Evolutionary conservation across 805 yeast species (phyloP).

Genomic region (Suhomyces sp.): DNA sequence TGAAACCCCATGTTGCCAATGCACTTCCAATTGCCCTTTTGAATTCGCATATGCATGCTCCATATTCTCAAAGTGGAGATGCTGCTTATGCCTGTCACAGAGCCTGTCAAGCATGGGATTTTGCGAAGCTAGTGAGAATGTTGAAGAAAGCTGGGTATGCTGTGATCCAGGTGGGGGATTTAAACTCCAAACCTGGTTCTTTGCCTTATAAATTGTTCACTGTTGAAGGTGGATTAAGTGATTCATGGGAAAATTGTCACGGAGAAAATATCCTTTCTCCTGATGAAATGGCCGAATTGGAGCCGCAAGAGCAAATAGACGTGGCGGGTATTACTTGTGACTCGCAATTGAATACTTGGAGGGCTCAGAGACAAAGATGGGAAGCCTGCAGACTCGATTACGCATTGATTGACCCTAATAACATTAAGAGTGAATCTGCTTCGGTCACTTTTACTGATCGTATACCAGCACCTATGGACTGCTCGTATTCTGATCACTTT

Average conservation of each 20-base stretch:
- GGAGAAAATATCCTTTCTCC: constrained; percentile 22
- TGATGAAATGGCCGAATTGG: constrained; percentile 26
- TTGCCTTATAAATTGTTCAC: constrained; percentile 77
- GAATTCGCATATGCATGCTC: constrained; percentile 97
- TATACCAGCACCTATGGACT: constrained; percentile 48
- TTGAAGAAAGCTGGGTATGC: constrained; percentile 76
- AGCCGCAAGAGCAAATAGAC: constrained; percentile 54
- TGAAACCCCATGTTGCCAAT: constrained; percentile 50
- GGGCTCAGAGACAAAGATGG: constrained; percentile 49
- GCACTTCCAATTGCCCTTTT: constrained; percentile 68
- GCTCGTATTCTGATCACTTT: constrained; percentile 91
- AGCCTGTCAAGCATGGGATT: constrained; percentile 96
- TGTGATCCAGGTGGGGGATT: constrained; percentile 87
- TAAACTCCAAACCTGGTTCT: constrained; percentile 86
- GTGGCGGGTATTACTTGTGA: constrained; percentile 90
- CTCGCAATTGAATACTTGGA: constrained; percentile 84
- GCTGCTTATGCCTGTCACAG: constrained; percentile 89
- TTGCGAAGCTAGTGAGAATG: constrained; percentile 62
- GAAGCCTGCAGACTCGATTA: constrained; percentile 92
- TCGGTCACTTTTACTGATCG: constrained; percentile 71
- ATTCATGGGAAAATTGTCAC: constrained; percentile 77
- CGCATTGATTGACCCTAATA: constrained; percentile 66
- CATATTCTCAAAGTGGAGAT: constrained; percentile 79
- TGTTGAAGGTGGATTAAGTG: constrained; percentile 63
- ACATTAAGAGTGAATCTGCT: constrained; percentile 58